Percentiles rank a stretch among this genome's conserved stretches.
Conservation (phyloP, 306 rosid genomes). For the Begonia masoniana region DNA sequence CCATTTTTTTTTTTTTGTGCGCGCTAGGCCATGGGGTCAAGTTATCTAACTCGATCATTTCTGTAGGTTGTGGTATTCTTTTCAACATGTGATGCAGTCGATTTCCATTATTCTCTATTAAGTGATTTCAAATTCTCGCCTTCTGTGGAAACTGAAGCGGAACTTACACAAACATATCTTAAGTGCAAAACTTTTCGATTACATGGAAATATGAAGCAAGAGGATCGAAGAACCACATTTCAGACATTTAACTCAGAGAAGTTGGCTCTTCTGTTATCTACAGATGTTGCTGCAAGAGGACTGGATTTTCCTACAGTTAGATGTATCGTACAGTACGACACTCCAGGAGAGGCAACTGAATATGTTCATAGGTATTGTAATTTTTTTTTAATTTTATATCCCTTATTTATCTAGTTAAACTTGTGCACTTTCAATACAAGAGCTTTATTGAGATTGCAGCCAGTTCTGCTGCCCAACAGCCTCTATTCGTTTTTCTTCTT, state of each 20-base stretch:
- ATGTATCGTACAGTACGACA: conserved; percentile 83
- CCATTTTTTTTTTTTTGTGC: too few relatives aligned
- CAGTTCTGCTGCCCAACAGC: too few relatives aligned
- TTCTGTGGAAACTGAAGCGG: conserved; percentile 32
- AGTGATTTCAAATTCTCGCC: conserved; percentile 44
- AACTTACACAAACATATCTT: conserved; percentile 32
- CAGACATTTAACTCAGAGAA: conserved; percentile 74
- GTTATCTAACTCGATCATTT: conserved; percentile 9
- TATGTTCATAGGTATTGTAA: conserved; percentile 78
- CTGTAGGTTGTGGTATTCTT: conserved; percentile 89
- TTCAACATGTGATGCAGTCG: conserved; percentile 95
- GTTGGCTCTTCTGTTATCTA: conserved; percentile 66
- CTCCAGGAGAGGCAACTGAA: conserved; percentile 97
- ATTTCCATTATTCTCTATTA: conserved; percentile 70
- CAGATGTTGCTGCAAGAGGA: conserved; percentile 92
- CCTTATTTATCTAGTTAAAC: too few relatives aligned
- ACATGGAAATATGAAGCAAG: conserved; percentile 91
- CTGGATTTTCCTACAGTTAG: conserved; percentile 80
- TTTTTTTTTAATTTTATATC: too few relatives aligned
- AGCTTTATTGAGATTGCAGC: too few relatives aligned
- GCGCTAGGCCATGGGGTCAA: too few relatives aligned
- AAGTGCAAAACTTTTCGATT: conserved; percentile 57
- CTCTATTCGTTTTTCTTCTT: too few relatives aligned
- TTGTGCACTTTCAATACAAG: too few relatives aligned
- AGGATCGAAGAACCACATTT: conserved; percentile 57